Evolutionary conservation across 306 rosid species (phyloP), one percentile per base, ranked within the genome.

Genomic region (Styphnolobium japonicum): DNA sequence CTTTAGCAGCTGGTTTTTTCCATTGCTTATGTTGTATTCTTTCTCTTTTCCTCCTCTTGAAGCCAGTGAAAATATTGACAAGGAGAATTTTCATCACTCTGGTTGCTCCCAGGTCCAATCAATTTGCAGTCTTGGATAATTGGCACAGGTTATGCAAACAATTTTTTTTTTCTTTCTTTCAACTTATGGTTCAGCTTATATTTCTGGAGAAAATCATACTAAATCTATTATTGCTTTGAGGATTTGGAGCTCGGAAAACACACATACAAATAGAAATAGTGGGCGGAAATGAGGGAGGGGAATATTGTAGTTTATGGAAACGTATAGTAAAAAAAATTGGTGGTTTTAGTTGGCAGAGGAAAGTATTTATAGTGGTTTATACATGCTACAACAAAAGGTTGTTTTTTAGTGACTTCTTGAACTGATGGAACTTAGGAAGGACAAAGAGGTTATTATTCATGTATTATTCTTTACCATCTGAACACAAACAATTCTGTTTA

Each of bases 1-100:
- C 48, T 69, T 31, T 43, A 53, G 76, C 2, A 19, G 63, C 23
- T 79, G 56, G 49, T 79, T 23, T 69, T 52, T 74, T 53, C 74
- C 73, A 40, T 62, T 80, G 83, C 90, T 88, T 45, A 88, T 71
- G 67, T 57, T 78, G 43, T 76, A 65, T 69, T 76, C 43, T 74
- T 52, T 84, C 79, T 69, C 29, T 46, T 80, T 82, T 76, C 53
- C 40, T 71, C 42, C 62, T 67, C 56, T 84, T 85, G 87, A 86
- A 79, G 82, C 85, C 81, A 84, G 89, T 78, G 81, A 72, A 83
- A 82, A 76, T 77, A 71, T 71, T 75, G 81, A 65, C 61, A 65
- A 73, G 89, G 78, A 77, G 78, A 79, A 36, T 72, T 83, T 73
- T 82, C 80, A 77, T 76, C 67, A 55, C 84, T 82, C 81, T 77